Conservation (phyloP, 2,329 filamentous ascomycete species). For the Fusarium sp. region DNA sequence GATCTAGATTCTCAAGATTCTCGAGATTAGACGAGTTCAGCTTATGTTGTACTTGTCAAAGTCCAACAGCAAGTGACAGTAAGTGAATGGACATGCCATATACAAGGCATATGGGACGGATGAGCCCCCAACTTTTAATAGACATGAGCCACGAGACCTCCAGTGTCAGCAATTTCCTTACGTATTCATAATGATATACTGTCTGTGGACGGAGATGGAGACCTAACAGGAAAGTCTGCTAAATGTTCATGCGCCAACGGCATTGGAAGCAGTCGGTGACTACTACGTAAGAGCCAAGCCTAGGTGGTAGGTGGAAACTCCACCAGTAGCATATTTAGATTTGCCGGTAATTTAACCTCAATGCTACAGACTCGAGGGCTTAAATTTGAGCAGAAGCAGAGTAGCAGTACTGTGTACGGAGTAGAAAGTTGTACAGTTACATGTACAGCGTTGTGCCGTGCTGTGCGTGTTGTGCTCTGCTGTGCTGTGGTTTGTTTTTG, state of each 20-base stretch:
- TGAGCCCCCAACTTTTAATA: no score
- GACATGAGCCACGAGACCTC: no score
- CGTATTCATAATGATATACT: conserved; percentile 5
- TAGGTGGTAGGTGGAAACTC: not conserved
- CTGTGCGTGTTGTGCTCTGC: not conserved
- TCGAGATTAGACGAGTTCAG: conserved; percentile 32
- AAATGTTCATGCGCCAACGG: conserved; percentile 3
- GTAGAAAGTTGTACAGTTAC: no score
- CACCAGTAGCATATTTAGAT: not conserved
- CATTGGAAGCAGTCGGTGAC: conserved; percentile 26
- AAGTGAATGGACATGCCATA: not conserved
- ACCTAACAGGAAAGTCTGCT: not conserved
- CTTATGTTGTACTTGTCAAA: not conserved
- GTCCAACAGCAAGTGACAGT: not conserved
- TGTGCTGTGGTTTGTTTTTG: not conserved
- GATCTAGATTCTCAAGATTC: conserved; percentile 38
- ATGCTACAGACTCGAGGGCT: not conserved
- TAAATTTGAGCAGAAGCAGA: not conserved
- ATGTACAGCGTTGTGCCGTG: not conserved
- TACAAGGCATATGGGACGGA: no score
- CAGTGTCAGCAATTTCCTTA: not conserved
- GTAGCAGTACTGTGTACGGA: not conserved
- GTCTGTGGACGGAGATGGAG: not conserved
- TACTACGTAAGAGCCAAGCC: conserved; percentile 3
- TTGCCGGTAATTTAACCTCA: not conserved